phyloP scores from a whole-genome alignment of 176 grass and related monocot species.

The Aegilops sharonensis region DNA sequence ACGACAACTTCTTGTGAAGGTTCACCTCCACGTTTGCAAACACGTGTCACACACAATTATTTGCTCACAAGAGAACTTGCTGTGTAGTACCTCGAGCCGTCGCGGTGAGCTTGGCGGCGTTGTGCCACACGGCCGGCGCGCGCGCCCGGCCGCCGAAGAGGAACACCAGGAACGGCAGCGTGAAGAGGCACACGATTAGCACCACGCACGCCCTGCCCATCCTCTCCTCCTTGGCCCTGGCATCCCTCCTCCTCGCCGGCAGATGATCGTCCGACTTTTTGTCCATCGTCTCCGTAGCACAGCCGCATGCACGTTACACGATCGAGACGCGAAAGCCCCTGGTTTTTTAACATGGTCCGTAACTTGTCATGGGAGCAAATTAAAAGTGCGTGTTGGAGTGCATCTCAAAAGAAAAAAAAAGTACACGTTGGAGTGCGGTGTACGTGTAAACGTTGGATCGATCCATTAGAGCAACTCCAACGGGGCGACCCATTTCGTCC shows the following conservation, averaged over 20 bases:
- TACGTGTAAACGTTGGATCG: neutral
- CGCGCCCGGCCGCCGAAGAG: neutral
- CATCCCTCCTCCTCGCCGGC: neutral
- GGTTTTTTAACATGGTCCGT: slow-evolving; percentile 1
- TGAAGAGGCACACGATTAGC: slow-evolving; percentile 22
- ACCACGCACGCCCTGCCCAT: neutral
- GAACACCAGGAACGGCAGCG: slow-evolving; percentile 16
- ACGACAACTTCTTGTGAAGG: neutral
- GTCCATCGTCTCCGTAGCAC: neutral
- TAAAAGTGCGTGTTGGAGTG: neutral
- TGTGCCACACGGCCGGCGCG: slow-evolving; percentile 29
- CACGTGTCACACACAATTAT: no score
- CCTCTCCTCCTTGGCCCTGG: neutral
- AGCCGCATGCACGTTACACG: no score
- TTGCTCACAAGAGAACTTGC: no score
- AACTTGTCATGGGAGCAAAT: neutral
- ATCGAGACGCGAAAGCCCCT: neutral
- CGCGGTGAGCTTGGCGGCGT: neutral
- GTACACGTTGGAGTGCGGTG: neutral
- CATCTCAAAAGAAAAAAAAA: no score
- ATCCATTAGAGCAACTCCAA: no score
- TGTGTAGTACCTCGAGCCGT: neutral
- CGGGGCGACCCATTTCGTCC: no score
- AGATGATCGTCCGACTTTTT: neutral
- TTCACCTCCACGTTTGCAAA: no score